phyloP scores from a whole-genome alignment of 352 stramenopile genomes.

The Globisporangium perplexum region DNA sequence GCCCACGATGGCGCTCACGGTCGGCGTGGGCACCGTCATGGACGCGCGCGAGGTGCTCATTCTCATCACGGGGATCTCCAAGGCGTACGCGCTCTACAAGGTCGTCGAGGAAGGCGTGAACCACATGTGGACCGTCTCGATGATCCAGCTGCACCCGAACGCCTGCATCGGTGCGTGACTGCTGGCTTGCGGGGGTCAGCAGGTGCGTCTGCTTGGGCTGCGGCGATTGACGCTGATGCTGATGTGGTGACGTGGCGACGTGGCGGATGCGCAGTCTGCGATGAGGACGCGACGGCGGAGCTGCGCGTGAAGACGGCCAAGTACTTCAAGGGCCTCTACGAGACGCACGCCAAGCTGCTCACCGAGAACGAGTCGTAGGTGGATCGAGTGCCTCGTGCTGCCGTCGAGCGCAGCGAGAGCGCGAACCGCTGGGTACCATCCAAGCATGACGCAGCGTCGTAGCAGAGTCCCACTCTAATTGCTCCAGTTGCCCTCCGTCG shows the following conservation, averaged over 20 bases:
- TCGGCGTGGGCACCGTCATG: slow-evolving; percentile 88
- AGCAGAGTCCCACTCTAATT: no score
- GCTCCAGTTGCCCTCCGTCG: not conserved
- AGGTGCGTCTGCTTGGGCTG: no score
- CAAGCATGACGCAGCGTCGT: not conserved
- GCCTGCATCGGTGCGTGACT: slow-evolving; percentile 59
- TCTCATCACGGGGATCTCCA: slow-evolving; percentile 83
- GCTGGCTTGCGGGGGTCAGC: no score
- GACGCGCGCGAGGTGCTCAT: slow-evolving; percentile 82
- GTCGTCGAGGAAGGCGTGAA: slow-evolving; percentile 88
- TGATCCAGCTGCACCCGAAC: slow-evolving; percentile 80
- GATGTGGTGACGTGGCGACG: not conserved
- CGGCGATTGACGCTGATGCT: not conserved
- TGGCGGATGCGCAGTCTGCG: slow-evolving; percentile 44
- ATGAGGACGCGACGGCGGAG: slow-evolving; percentile 86
- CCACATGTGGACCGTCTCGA: slow-evolving; percentile 90
- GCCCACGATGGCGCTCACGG: slow-evolving; percentile 88
- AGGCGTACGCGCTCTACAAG: slow-evolving; percentile 86
- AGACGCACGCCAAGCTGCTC: slow-evolving; percentile 43
- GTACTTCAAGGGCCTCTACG: slow-evolving; percentile 84
- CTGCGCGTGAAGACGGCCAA: slow-evolving; percentile 89
- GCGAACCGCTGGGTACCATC: not conserved
- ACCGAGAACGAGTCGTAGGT: not conserved
- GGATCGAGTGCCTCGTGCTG: no score
- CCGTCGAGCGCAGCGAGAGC: not conserved